phyloP scores from a whole-genome alignment of 2,329 filamentous ascomycete genomes.

The Penicillium sp. region DNA sequence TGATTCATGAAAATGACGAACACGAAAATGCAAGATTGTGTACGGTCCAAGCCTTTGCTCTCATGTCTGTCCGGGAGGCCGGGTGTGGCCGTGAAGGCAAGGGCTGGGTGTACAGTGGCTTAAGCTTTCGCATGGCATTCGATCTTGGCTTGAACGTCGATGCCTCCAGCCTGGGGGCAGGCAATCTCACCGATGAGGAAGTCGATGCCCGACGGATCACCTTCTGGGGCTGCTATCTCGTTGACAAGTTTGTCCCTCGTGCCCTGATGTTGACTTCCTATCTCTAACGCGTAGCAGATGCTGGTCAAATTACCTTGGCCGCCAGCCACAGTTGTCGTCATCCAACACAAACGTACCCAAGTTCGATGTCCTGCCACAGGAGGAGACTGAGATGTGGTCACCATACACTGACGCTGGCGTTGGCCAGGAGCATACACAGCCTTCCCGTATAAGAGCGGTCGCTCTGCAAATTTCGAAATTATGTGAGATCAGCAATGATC shows the following conservation, averaged over 20 bases:
- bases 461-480: conserved; percentile 79
- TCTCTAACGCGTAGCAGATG: conserved; percentile 52
- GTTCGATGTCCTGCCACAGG: conserved; percentile 84
- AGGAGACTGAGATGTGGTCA: conserved; percentile 83
- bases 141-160: conserved; percentile 92
- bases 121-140: conserved; percentile 97
- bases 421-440: conserved; percentile 71
- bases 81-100: conserved; percentile 92
- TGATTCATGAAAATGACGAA: conserved; percentile 89
- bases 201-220: conserved; percentile 87
- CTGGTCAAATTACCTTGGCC: conserved; percentile 95
- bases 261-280: background rate
- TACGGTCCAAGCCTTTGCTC: conserved; percentile 86
- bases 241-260: conserved; percentile 69
- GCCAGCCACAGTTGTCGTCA: conserved; percentile 80
- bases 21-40: conserved; percentile 86
- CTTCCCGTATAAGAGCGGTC: conserved; percentile 78
- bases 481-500: conserved; percentile 90
- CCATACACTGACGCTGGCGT: conserved; percentile 85
- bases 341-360: conserved; percentile 81
- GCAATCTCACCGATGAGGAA: conserved; percentile 75
- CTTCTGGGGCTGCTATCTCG: conserved; percentile 97
- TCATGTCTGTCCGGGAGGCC: conserved; percentile 96
- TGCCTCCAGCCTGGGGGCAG: conserved; percentile 63
- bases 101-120: conserved; percentile 97